phyloP scores from a whole-genome alignment of 2,329 filamentous ascomycete genomes.

The Hortaea werneckii region DNA sequence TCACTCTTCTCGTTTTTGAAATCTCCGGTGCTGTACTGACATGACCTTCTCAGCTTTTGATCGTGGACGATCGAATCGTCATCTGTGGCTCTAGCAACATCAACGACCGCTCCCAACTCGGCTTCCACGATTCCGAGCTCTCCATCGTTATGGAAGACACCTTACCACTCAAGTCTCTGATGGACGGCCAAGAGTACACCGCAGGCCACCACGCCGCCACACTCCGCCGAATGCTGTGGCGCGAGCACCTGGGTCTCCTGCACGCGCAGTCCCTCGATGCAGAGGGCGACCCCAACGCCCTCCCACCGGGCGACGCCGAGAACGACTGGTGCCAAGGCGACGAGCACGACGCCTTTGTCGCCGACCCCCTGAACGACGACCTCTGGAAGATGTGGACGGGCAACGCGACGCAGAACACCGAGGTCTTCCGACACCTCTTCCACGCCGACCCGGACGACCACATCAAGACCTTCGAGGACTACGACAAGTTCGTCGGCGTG shows the following conservation, averaged over 20 bases:
- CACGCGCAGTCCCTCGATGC: conserved; percentile 61
- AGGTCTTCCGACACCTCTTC: conserved; percentile 68
- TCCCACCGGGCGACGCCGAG: conserved; percentile 57
- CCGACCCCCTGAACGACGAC: conserved; percentile 48
- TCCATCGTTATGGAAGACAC: conserved; percentile 84
- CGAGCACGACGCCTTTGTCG: conserved; percentile 48
- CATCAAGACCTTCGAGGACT: conserved; percentile 83
- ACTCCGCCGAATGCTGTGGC: conserved; percentile 72
- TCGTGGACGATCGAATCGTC: conserved; percentile 76
- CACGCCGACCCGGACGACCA: conserved; percentile 83
- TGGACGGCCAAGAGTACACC: conserved; percentile 68
- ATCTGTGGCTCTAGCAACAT: conserved; percentile 63
- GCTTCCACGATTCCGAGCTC: conserved; percentile 83
- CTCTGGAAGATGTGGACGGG: conserved; percentile 58
- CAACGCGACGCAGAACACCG: conserved; percentile 60
- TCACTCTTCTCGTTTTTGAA: conserved; percentile 10
- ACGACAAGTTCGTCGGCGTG: conserved; percentile 66
- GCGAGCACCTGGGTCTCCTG: conserved; percentile 79
- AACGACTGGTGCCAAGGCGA: conserved; percentile 69
- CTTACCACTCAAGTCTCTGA: conserved; percentile 56
- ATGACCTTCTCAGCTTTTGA: conserved; percentile 41
- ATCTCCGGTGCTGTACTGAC: not conserved
- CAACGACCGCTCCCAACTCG: conserved; percentile 82
- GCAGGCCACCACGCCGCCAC: conserved; percentile 76
- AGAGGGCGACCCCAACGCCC: conserved; percentile 61